Percentiles rank a stretch among this genome's conserved stretches.
phyloP scores from a whole-genome alignment of 129 eudicot species.

The Arctium minus region DNA sequence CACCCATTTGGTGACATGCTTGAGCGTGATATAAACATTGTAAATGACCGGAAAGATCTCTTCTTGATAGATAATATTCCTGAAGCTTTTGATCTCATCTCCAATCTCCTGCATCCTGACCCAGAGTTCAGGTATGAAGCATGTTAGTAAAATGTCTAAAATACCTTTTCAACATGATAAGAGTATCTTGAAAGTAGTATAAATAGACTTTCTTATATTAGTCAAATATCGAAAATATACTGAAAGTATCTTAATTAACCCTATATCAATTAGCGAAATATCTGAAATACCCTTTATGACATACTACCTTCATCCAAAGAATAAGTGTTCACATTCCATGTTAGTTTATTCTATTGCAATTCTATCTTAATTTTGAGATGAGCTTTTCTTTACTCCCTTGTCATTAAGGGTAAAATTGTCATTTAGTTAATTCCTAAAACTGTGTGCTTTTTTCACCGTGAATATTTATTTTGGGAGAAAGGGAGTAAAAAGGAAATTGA shows the following conservation, averaged over 20 bases:
- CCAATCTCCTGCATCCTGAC: constrained; percentile 57
- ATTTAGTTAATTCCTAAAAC: no score
- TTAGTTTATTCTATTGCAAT: no score
- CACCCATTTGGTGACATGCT: constrained; percentile 81
- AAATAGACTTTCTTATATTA: neutral
- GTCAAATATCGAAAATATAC: neutral
- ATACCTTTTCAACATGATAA: neutral
- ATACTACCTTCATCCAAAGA: no score
- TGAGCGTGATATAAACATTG: constrained; percentile 82
- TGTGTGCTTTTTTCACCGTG: no score
- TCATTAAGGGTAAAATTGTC: no score
- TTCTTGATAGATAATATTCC: constrained; percentile 79
- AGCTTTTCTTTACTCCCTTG: no score
- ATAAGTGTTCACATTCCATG: no score
- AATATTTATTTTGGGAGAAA: no score
- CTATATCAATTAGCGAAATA: neutral
- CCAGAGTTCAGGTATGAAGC: constrained; percentile 67
- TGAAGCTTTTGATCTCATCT: constrained; percentile 75
- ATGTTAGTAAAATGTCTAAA: neutral
- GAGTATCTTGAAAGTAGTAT: neutral
- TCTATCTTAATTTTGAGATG: no score
- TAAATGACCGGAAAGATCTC: constrained; percentile 61
- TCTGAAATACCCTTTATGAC: neutral
- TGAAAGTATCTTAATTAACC: neutral
- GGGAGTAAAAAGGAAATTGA: no score